Evolutionary conservation across 768 basidiomycete genomes (phyloP).

Genomic region (Boletus tylopilopsis): DNA sequence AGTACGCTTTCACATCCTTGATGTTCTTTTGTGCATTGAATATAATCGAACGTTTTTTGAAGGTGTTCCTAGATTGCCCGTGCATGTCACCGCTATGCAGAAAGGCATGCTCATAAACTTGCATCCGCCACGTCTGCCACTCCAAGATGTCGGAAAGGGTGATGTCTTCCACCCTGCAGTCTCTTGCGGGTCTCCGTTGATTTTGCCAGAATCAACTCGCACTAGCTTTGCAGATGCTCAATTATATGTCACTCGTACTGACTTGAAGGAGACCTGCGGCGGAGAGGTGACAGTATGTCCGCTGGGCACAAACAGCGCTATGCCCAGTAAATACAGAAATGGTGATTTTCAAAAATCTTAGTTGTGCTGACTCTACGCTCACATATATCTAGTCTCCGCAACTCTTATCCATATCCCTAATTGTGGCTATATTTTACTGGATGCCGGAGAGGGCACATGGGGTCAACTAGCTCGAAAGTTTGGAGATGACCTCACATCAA

Average conservation of each 20-base stretch:
- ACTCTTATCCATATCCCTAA: constrained; percentile 75
- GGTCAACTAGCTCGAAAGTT: constrained; percentile 82
- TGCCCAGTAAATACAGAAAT: constrained; percentile 85
- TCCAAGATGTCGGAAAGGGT: constrained; percentile 16
- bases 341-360: constrained; percentile 41
- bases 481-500: constrained; percentile 42
- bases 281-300: constrained; percentile 68
- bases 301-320: constrained; percentile 85
- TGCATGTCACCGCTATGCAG: constrained; percentile 40
- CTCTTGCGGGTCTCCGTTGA: constrained; percentile 9
- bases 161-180: constrained; percentile 33
- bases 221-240: constrained; percentile 40
- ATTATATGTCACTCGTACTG: neutral
- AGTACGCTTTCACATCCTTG: constrained; percentile 22
- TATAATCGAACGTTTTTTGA: neutral
- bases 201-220: constrained; percentile 29
- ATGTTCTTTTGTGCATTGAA: neutral
- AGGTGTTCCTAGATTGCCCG: constrained; percentile 44
- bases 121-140: constrained; percentile 45
- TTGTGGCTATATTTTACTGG: constrained; percentile 74
- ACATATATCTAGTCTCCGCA: constrained; percentile 53
- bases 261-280: constrained; percentile 36
- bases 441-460: constrained; percentile 90
- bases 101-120: constrained; percentile 41
- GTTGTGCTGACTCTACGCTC: neutral